Evolutionary conservation across 1,284 basidiomycete genomes (phyloP), one percentile per base, ranked within the genome.

Genomic region (Apiotrichum porosum): DNA sequence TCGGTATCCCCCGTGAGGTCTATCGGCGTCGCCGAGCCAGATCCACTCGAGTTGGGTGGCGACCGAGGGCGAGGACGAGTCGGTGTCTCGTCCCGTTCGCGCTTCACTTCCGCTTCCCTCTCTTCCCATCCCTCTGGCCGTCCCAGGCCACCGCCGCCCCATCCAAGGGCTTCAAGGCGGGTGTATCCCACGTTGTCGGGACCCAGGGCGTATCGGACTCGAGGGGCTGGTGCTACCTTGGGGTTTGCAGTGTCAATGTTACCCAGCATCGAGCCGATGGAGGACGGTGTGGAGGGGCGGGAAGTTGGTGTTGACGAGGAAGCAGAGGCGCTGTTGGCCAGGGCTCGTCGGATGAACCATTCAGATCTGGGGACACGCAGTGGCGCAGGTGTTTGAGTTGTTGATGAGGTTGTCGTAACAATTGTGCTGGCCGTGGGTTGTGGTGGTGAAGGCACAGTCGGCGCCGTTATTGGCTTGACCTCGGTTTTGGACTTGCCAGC

Each of bases 281-380:
- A 59, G 4, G 56, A 49, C 3, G 58, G 42, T 21, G 31, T 32
- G 24, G 47, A 30, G n/a, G 51, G 15, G 21, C 56, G 40, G 8
- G 45, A 12, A 9, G 38, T 6, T 6, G 54, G n/a, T n/a, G n/a
- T n/a, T n/a, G n/a, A 26, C 8, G 48, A 15, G 5, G 42, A 3
- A 19, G 38, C 22, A 30, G 48, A 2, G 8, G 53, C 30, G 24
- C 39, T 31, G 30, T 44, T 51, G n/a, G 47, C 39, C 14, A 70
- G 61, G 4, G 66, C 66, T 38, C 68, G 64, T 4, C 68, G 67
- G 51, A 72, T 70, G 57, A 69, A 72, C 69, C 69, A 72, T 45
- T 72, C 66, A 18, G 50, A 58, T 3, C 48, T 47, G 38, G 60
- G 53, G 13, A 70, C 52, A 12, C 60, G 60, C 18, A 67, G 37